Evolutionary conservation across 495 filamentous ascomycete species (phyloP).

Genomic region (Cenococcum geophilum): DNA sequence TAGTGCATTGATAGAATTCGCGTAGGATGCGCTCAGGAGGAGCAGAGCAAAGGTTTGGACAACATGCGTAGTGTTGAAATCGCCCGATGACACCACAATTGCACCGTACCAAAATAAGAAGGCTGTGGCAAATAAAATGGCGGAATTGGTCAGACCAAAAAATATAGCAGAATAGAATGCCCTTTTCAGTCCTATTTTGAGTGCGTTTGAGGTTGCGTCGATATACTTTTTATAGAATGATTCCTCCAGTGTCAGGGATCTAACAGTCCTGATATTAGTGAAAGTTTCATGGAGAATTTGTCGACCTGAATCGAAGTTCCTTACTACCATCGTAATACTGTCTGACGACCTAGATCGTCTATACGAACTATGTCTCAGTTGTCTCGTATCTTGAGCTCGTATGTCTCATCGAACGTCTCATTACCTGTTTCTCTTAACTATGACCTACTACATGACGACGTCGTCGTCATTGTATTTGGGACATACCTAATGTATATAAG

Average conservation of each 20-base stretch:
- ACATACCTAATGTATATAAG: too few relatives aligned
- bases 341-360: too few relatives aligned
- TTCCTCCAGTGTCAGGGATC: constrained; percentile 66
- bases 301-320: too few relatives aligned
- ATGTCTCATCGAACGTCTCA: too few relatives aligned
- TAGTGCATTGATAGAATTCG: constrained; percentile 59
- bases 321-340: too few relatives aligned
- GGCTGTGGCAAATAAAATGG: constrained; percentile 65
- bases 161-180: constrained; percentile 61
- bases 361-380: too few relatives aligned
- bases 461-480: too few relatives aligned
- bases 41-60: constrained; percentile 75
- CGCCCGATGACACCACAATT: constrained; percentile 47
- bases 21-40: constrained; percentile 71
- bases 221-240: constrained; percentile 66
- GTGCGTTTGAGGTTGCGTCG: constrained; percentile 45
- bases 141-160: constrained; percentile 69
- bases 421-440: too few relatives aligned
- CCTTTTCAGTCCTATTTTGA: constrained; percentile 52
- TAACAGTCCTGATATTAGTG: constrained; percentile 72
- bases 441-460: too few relatives aligned
- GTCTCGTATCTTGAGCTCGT: too few relatives aligned
- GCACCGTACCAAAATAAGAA: constrained; percentile 81
- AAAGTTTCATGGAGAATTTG: constrained; percentile 77
- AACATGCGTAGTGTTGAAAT: constrained; percentile 51